A percentile compares a stretch with the other conserved stretches of the same genome.
These are phyloP conservation scores for Colletotrichum sp. DNA, from an alignment of 2,329 filamentous ascomycete genomes.

Conservation along the genomic window DNA sequence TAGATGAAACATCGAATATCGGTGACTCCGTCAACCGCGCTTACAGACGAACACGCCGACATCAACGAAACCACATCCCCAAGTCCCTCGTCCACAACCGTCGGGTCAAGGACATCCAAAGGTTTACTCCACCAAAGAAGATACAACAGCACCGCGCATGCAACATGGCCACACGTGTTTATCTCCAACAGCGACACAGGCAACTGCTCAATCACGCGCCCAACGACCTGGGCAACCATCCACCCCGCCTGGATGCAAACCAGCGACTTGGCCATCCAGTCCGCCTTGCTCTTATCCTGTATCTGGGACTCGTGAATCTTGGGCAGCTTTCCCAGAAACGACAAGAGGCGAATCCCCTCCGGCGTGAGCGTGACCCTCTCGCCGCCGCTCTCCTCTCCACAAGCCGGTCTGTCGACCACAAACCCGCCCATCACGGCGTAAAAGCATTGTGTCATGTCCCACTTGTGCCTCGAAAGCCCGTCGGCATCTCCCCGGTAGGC, in stretches of 20 bases:
- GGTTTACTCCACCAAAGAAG: constrained; percentile 38
- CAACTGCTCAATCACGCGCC: constrained; percentile 30
- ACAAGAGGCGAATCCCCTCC: constrained; percentile 2
- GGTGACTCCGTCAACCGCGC: neutral
- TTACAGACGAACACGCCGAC: constrained; percentile 1
- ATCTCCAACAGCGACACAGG: constrained; percentile 40
- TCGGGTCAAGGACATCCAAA: constrained; percentile 8
- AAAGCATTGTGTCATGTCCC: constrained; percentile 30
- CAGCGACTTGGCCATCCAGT: constrained; percentile 35
- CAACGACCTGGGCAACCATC: constrained; percentile 39
- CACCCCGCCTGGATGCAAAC: constrained; percentile 40
- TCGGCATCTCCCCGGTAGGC: neutral
- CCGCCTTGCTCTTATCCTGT: constrained; percentile 38
- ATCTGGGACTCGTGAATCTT: constrained; percentile 26
- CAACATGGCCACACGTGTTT: constrained; percentile 36
- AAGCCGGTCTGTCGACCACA: constrained; percentile 19
- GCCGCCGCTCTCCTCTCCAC: neutral
- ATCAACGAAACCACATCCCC: neutral
- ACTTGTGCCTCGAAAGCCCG: neutral
- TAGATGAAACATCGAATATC: constrained; percentile 16
- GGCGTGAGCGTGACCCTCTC: constrained; percentile 8
- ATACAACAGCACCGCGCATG: constrained; percentile 37
- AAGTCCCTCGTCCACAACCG: neutral
- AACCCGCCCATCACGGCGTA: constrained; percentile 35
- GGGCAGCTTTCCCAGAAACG: constrained; percentile 4